A percentile compares a stretch with the other conserved stretches of the same genome.
Evolutionary conservation across 495 filamentous ascomycete genomes (phyloP).

Genomic region (Aspergillus wentii): DNA sequence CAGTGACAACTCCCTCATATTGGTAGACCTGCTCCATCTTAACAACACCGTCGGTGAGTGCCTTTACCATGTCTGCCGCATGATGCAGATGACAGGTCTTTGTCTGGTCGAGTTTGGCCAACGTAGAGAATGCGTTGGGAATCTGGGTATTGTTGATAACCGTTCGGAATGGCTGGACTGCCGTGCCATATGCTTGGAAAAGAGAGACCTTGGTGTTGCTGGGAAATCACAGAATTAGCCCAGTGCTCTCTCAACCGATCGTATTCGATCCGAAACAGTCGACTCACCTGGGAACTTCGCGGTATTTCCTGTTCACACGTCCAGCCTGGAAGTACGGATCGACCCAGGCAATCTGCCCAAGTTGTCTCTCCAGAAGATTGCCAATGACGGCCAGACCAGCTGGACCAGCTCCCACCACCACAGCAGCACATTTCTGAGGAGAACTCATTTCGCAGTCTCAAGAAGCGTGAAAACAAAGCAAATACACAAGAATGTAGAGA

Average conservation of each 20-base stretch:
- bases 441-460: slow-evolving; percentile 18
- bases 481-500: neutral
- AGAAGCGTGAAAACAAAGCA: too few species aligned
- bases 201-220: slow-evolving; percentile 49
- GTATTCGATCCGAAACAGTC: neutral
- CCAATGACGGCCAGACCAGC: slow-evolving; percentile 53
- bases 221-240: too few species aligned
- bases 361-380: slow-evolving; percentile 50
- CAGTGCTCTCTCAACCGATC: too few species aligned
- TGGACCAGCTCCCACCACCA: slow-evolving; percentile 54
- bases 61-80: slow-evolving; percentile 49
- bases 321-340: slow-evolving; percentile 50
- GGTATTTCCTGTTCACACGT: slow-evolving; percentile 47
- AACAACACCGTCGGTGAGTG: slow-evolving; percentile 44
- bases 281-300: slow-evolving; percentile 51
- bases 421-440: slow-evolving; percentile 38
- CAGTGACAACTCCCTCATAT: slow-evolving; percentile 36
- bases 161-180: slow-evolving; percentile 41
- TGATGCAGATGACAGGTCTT: slow-evolving; percentile 49
- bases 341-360: slow-evolving; percentile 47
- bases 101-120: slow-evolving; percentile 49
- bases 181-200: slow-evolving; percentile 48
- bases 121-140: slow-evolving; percentile 47
- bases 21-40: slow-evolving; percentile 40
- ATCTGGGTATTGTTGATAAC: slow-evolving; percentile 38